Evolutionary conservation across 768 basidiomycete species (phyloP), one percentile per base, ranked within the genome.

Genomic region (Trametes punicea): DNA sequence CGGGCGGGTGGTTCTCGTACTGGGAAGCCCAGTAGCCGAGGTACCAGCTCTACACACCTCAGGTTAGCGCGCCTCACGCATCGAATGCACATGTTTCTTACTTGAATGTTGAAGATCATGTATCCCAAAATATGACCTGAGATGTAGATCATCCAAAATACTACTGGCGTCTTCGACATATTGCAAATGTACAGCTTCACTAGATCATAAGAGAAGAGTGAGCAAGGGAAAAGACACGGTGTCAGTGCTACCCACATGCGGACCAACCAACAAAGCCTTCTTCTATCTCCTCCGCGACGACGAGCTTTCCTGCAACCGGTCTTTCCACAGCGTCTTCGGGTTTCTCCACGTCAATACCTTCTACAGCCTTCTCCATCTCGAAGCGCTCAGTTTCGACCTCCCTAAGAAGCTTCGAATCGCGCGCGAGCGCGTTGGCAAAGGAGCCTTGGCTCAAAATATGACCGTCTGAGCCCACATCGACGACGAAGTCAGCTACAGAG

Each of bases 221-320:
- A 38, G 20, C 4, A 4, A 69, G 15, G 65, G 2, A 41, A 25
- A 5, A 27, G 1, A 42, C 13, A 20, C 11, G 6, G 25, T 4
- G 30, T 29, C 26, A 29, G 26, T 33, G 36, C n/a, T 20, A 45
- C 53, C 18, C 55, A 74, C 76, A 55, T 30, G 77, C 70, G 5
- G 60, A 60, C 71, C 78, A 81, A 49, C 79, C 77, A 23, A 87
- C 77, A 58, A 80, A 81, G 0, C 86, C 85, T 39, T 77, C 72
- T 13, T 74, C 79, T 30, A 84, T 75, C 63, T 88, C 87, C 65
- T 88, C 87, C 1, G 77, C 80, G 10, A 84, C 70, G 42, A 87
- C 77, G 15, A 88, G 72, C 63, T 85, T 84, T 3, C 84, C 83
- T 30, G 75, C 75, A 7, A 53, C 48, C 42, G 68, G 64, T 49